phyloP scores from a whole-genome alignment of 495 filamentous ascomycete species.

The Podospora tetraspora region DNA sequence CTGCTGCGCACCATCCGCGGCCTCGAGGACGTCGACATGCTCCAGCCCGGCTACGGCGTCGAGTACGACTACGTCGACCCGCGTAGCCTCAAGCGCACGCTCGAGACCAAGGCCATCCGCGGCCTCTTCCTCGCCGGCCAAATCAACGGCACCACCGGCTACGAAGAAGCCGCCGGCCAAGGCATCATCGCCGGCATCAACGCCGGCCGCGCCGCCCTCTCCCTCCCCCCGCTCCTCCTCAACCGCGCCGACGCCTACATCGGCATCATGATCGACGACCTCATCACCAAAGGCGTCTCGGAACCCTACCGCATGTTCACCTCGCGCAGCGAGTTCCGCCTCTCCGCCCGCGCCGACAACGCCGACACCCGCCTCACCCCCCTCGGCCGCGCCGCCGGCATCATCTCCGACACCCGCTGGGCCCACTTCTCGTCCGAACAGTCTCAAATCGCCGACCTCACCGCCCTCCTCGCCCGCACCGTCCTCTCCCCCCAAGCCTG shows the following conservation, averaged over 20 bases:
- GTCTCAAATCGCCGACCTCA: conserved; percentile 59
- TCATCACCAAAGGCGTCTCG: conserved; percentile 93
- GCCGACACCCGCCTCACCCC: conserved; percentile 83
- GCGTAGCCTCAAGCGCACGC: conserved; percentile 72
- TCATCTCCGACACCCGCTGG: conserved; percentile 79
- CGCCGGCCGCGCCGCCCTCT: conserved; percentile 72
- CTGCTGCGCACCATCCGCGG: conserved; percentile 80
- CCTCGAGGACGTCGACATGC: conserved; percentile 86
- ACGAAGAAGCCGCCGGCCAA: conserved; percentile 94
- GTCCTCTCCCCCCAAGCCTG: conserved; percentile 55
- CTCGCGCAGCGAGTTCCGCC: conserved; percentile 88
- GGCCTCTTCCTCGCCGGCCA: conserved; percentile 93
- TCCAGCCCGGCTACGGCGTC: conserved; percentile 94
- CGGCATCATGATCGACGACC: conserved; percentile 97
- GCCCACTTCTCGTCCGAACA: conserved; percentile 55
- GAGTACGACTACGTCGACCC: conserved; percentile 99
- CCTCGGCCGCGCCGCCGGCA: conserved; percentile 68
- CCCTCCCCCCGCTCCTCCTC: conserved; percentile 58
- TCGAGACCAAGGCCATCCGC: conserved; percentile 88
- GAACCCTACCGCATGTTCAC: conserved; percentile 99
- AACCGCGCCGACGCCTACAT: conserved; percentile 90
- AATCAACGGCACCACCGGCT: conserved; percentile 97
- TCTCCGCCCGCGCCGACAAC: conserved; percentile 87
- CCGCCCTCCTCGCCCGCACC: conserved; percentile 50
- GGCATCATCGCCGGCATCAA: conserved; percentile 91